These are phyloP conservation scores for Lanmaoa pseudosensibilis DNA, from an alignment of 768 basidiomycete species.

Conservation along the genomic window DNA sequence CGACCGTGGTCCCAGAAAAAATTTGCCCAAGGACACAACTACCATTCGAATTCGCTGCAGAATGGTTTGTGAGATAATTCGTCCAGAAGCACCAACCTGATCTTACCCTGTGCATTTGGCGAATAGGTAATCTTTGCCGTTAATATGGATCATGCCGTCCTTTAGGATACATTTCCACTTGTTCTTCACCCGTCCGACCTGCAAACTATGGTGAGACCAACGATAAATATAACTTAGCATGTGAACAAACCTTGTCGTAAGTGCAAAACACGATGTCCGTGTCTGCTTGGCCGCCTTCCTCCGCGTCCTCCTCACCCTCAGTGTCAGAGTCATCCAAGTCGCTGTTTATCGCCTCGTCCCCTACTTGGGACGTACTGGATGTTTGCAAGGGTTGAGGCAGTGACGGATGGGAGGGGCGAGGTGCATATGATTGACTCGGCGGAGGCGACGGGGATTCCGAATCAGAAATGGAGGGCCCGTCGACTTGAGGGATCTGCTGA, in stretches of 20 bases:
- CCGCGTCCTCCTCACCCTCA: conserved; percentile 79
- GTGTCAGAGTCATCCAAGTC: conserved; percentile 96
- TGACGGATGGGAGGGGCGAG: conserved; percentile 71
- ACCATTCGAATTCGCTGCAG: conserved; percentile 48
- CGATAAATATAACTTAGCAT: background rate
- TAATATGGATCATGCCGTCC: conserved; percentile 96
- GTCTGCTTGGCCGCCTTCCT: conserved; percentile 71
- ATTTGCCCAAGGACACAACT: conserved; percentile 13
- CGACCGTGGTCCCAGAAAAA: conserved; percentile 4
- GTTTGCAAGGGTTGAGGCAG: conserved; percentile 59
- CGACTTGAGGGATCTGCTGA: conserved; percentile 69
- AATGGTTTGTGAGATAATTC: background rate
- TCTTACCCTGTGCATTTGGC: conserved; percentile 93
- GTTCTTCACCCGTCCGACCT: conserved; percentile 99
- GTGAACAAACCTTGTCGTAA: conserved; percentile 82
- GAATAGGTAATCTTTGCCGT: conserved; percentile 97
- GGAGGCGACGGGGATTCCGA: conserved; percentile 73
- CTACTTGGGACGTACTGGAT: conserved; percentile 38
- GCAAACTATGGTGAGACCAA: conserved; percentile 1
- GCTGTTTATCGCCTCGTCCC: conserved; percentile 90
- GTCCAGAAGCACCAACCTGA: background rate
- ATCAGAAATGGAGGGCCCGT: conserved; percentile 69
- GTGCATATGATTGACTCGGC: conserved; percentile 59
- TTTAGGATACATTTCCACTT: conserved; percentile 99
- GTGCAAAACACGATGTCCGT: conserved; percentile 97